phyloP scores from a whole-genome alignment of 2,329 filamentous ascomycete genomes.

The Calonectria hawksworthii region DNA sequence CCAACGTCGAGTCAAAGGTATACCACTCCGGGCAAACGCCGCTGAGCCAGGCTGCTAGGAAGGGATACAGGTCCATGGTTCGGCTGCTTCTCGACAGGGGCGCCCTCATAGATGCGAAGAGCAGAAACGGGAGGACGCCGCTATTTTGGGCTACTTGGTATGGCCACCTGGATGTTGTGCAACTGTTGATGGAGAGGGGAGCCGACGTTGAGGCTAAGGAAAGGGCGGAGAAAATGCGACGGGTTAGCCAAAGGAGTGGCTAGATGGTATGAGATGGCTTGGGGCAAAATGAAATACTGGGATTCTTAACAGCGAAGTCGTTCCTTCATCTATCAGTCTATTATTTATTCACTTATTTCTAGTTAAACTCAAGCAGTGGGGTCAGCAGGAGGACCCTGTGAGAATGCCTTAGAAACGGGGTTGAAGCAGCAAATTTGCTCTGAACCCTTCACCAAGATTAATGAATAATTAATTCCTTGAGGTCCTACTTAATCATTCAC shows the following conservation, averaged over 20 bases:
- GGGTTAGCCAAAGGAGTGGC: neutral
- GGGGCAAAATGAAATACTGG: neutral
- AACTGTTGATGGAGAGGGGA: neutral
- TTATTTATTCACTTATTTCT: neutral
- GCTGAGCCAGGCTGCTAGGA: neutral
- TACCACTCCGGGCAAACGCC: neutral
- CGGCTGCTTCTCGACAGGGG: neutral
- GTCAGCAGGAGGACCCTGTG: too few species aligned
- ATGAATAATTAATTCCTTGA: too few species aligned
- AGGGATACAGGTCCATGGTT: neutral
- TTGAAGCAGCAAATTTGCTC: neutral
- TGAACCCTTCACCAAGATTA: neutral
- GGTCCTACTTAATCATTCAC: too few species aligned
- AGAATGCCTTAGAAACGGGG: neutral
- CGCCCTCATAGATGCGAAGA: neutral
- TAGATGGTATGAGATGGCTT: neutral
- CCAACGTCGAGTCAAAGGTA: neutral
- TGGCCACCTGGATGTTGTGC: neutral
- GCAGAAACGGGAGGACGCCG: neutral
- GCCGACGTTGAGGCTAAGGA: neutral
- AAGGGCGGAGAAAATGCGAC: neutral
- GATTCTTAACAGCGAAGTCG: neutral
- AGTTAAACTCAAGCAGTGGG: neutral
- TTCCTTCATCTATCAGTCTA: neutral
- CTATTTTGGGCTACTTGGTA: neutral